These are phyloP conservation scores for Diplocarpon rosae DNA, from an alignment of 2,329 filamentous ascomycete genomes.

Conservation along the genomic window DNA sequence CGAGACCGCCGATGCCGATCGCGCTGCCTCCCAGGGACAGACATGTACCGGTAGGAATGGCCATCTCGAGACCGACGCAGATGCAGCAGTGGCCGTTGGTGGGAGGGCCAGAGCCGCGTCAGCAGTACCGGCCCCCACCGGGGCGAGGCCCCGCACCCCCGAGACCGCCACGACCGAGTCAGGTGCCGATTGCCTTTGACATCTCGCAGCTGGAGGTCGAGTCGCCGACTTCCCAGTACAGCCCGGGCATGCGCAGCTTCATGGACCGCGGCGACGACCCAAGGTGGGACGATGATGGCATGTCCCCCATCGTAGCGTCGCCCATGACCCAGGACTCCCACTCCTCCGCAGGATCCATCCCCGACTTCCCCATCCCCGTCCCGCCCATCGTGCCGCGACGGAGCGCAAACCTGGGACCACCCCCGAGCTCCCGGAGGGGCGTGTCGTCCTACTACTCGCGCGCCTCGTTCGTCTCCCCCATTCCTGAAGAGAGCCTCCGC, in stretches of 20 bases:
- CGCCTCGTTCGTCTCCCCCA: constrained; percentile 60
- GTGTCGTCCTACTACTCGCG: constrained; percentile 56
- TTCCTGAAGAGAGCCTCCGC: constrained; percentile 57
- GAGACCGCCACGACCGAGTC: constrained; percentile 48
- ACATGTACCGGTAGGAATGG: constrained; percentile 23
- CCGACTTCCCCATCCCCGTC: constrained; percentile 34
- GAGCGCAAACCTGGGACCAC: constrained; percentile 46
- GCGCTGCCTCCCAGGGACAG: constrained; percentile 12
- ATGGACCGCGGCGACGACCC: constrained; percentile 3
- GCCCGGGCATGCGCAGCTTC: constrained; percentile 27
- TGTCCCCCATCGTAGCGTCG: constrained; percentile 31
- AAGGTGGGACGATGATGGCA: constrained; percentile 15
- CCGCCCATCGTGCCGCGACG: constrained; percentile 28
- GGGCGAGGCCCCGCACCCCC: constrained; percentile 42
- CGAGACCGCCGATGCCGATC: constrained; percentile 18
- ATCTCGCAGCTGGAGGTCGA: constrained; percentile 43
- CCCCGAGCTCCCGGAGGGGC: constrained; percentile 48
- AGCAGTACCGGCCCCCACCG: constrained; percentile 40
- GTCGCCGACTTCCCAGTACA: constrained; percentile 42
- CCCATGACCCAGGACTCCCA: constrained; percentile 38
- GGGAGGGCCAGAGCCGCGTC: constrained; percentile 8
- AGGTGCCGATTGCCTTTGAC: constrained; percentile 48
- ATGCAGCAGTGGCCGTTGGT: constrained; percentile 42
- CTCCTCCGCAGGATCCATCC: constrained; percentile 45
- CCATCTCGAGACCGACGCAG: constrained; percentile 37